A percentile compares a stretch with the other conserved stretches of the same genome.
Evolutionary conservation across 2,329 filamentous ascomycete genomes (phyloP).

Genomic region (Penicillium fuscoglaucum): DNA sequence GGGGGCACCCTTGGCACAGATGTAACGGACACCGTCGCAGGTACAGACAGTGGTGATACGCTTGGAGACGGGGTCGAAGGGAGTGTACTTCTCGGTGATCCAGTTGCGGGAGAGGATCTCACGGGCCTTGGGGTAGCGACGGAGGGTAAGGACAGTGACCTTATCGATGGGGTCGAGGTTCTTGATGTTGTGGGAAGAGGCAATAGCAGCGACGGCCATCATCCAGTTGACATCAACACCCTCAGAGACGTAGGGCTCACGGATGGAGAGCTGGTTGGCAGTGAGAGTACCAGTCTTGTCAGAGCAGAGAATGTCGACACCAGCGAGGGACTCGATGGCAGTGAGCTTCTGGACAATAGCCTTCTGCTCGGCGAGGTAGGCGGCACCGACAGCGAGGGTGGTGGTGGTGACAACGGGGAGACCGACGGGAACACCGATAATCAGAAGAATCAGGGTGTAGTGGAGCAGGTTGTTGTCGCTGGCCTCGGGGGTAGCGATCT

Average conservation of each 20-base stretch:
- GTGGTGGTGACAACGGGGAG: conserved; percentile 77
- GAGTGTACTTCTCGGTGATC: conserved; percentile 73
- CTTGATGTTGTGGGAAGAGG: conserved; percentile 76
- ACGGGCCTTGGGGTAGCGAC: conserved; percentile 73
- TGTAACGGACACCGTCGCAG: conserved; percentile 68
- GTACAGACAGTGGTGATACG: conserved; percentile 70
- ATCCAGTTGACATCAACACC: conserved; percentile 80
- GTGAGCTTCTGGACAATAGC: conserved; percentile 79
- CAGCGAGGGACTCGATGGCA: conserved; percentile 71
- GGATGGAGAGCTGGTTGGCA: conserved; percentile 66
- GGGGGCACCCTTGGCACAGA: conserved; percentile 75
- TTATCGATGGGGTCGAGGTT: conserved; percentile 78
- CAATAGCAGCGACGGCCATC: conserved; percentile 77
- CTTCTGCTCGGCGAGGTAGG: conserved; percentile 74
- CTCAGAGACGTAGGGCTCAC: conserved; percentile 74
- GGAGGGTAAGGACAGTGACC: conserved; percentile 73
- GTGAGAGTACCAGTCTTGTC: conserved; percentile 76
- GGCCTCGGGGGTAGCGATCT: conserved; percentile 53
- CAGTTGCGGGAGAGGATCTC: conserved; percentile 74
- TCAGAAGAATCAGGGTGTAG: conserved; percentile 69
- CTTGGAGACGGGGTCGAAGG: conserved; percentile 74
- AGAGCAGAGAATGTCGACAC: conserved; percentile 77
- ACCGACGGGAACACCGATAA: conserved; percentile 78
- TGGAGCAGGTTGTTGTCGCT: conserved; percentile 65
- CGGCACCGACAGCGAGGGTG: conserved; percentile 73